A percentile compares a stretch with the other conserved stretches of the same genome.
Evolutionary conservation across 202 grass and related monocot genomes (phyloP).

Genomic region (Setaria viridis): DNA sequence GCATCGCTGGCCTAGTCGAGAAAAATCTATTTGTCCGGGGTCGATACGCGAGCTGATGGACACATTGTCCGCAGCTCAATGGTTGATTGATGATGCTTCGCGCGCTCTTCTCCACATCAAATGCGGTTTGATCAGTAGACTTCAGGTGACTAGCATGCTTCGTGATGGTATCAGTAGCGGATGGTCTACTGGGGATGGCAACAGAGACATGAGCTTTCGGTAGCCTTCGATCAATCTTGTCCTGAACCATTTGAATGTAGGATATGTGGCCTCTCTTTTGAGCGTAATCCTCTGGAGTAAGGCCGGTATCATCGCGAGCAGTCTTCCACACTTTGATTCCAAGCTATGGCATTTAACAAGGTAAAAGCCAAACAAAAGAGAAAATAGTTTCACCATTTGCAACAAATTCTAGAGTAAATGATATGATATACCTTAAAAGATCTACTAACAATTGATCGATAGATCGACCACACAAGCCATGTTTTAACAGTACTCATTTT

Average conservation of each 20-base stretch:
- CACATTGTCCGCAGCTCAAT: conserved; percentile 53
- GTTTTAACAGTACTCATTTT: background rate
- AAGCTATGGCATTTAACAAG: conserved; percentile 47
- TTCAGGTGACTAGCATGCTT: conserved; percentile 21
- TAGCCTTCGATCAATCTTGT: conserved; percentile 62
- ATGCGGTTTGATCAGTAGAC: conserved; percentile 16
- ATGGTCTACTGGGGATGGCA: conserved; percentile 35
- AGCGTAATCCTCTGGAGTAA: conserved; percentile 82
- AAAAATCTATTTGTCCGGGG: conserved; percentile 50
- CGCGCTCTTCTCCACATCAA: conserved; percentile 58
- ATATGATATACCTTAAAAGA: conserved; percentile 19
- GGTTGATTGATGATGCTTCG: conserved; percentile 8
- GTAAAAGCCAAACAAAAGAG: conserved; percentile 17
- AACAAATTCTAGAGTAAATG: conserved; percentile 33
- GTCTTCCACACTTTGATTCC: conserved; percentile 79
- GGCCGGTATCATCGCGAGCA: conserved; percentile 53
- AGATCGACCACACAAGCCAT: background rate
- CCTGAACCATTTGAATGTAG: conserved; percentile 75
- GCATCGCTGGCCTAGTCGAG: conserved; percentile 60
- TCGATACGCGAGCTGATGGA: conserved; percentile 40
- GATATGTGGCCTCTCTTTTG: conserved; percentile 55
- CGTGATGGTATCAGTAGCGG: background rate
- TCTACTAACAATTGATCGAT: conserved; percentile 20
- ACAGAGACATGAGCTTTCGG: conserved; percentile 47
- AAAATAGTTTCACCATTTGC: background rate